Percentiles rank a stretch among this genome's conserved stretches.
Conservation (phyloP, 768 basidiomycete species). For the Mrakia blollopis region DNA sequence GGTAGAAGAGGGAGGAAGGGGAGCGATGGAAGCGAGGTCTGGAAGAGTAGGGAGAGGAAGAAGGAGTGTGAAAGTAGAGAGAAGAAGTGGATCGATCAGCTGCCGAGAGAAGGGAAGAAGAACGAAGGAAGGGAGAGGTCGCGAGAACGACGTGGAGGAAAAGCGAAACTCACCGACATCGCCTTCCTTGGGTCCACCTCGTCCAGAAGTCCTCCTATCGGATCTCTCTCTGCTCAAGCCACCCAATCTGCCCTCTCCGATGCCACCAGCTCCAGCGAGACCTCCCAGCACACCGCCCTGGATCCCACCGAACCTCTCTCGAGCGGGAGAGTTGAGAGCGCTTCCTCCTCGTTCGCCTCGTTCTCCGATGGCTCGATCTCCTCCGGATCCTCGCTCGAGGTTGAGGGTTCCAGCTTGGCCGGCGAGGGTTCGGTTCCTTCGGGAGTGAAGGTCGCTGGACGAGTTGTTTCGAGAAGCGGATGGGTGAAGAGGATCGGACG, state of each 20-base stretch:
- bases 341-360: slow-evolving; percentile 7
- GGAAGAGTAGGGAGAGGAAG: neutral
- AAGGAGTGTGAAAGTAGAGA: no score
- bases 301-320: slow-evolving; percentile 32
- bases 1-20: slow-evolving; percentile 31
- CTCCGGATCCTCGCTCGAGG: slow-evolving; percentile 14
- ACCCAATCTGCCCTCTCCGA: slow-evolving; percentile 18
- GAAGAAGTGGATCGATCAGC: neutral
- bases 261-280: slow-evolving; percentile 25
- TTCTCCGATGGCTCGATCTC: neutral
- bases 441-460: slow-evolving; percentile 5
- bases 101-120: neutral
- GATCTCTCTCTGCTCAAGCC: slow-evolving; percentile 7
- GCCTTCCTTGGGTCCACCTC: neutral
- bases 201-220: slow-evolving; percentile 2
- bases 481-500: slow-evolving; percentile 17
- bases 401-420: slow-evolving; percentile 11
- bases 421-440: slow-evolving; percentile 11
- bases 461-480: slow-evolving; percentile 3
- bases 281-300: slow-evolving; percentile 31
- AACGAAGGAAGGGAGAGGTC: neutral
- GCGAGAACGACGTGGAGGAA: no score
- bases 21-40: slow-evolving; percentile 18
- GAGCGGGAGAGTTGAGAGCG: slow-evolving; percentile 29
- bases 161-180: slow-evolving; percentile 7